These are phyloP conservation scores for Trypanosoma congolense DNA, from an alignment of 208 protist species.

Conservation along the genomic window DNA sequence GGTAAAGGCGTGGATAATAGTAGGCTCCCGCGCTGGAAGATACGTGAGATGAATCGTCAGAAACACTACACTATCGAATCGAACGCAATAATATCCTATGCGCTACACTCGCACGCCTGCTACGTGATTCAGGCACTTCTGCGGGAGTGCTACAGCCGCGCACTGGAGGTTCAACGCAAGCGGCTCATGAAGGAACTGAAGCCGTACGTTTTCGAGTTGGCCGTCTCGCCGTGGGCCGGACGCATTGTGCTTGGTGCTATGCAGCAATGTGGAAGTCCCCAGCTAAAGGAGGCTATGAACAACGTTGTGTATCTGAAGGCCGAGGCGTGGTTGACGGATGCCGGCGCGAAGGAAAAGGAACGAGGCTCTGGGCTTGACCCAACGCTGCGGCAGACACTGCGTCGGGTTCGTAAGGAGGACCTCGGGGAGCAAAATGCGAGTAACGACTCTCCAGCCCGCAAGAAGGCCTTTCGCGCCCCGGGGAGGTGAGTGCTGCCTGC, in stretches of 20 bases:
- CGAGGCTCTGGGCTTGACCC: slow-evolving; percentile 54
- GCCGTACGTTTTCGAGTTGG: slow-evolving; percentile 78
- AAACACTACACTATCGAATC: slow-evolving; percentile 64
- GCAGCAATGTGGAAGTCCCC: slow-evolving; percentile 50
- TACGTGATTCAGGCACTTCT: slow-evolving; percentile 80
- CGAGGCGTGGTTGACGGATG: slow-evolving; percentile 75
- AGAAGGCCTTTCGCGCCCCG: not conserved
- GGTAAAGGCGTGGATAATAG: slow-evolving; percentile 13
- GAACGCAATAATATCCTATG: slow-evolving; percentile 65
- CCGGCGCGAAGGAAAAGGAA: slow-evolving; percentile 39
- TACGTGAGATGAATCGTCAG: slow-evolving; percentile 54
- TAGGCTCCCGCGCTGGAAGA: slow-evolving; percentile 37
- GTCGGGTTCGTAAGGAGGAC: slow-evolving; percentile 48
- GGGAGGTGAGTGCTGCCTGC: too few species aligned
- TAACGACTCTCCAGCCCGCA: not conserved
- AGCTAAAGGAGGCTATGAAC: slow-evolving; percentile 70
- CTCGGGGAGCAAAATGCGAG: not conserved
- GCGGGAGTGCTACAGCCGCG: slow-evolving; percentile 52
- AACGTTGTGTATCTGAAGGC: slow-evolving; percentile 80
- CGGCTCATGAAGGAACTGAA: slow-evolving; percentile 82
- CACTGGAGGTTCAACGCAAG: slow-evolving; percentile 56
- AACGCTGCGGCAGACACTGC: slow-evolving; percentile 64
- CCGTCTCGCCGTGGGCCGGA: slow-evolving; percentile 82
- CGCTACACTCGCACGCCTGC: slow-evolving; percentile 73
- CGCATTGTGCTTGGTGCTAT: slow-evolving; percentile 84